Base-by-base conservation (phyloP, 2,329 filamentous ascomycete genomes). In the Trichophyton benhamiae region DNA sequence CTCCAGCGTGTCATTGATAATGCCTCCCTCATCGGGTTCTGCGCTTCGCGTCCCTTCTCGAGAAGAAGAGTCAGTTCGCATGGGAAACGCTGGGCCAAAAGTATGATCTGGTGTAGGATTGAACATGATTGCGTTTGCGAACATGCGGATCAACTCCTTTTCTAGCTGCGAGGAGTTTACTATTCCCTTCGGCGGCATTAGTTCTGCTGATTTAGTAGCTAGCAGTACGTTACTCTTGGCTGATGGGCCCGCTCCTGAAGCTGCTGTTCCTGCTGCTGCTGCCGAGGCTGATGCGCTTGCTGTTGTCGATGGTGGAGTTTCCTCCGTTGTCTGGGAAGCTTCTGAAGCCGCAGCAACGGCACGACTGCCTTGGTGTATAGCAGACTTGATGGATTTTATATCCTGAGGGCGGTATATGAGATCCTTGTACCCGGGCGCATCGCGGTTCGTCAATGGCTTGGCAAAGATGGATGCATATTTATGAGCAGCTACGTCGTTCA, bases 101-200 rank as follows among this genome's bases (percentile, higher is more conserved):
- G 87, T 87, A 27, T 86, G 83, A 66, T 88, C 80, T 0, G 87
- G 85, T 64, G 95, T 89, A 0, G 88, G 86, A 68, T 97, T 97
- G 78, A 96, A 99, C 94, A 99, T 97, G 74, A 96, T 88, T 17
- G 94, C 92, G 69, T 97, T 97, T 66, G 91, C 90, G 72, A 97
- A 96, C 89, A 97, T 96, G 68, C 95, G 88, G 68, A 95, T 89
- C 9, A 97, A 78, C 72, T 97, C 92, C 66, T 91, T 89, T 74
- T 97, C 92, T 15, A 97, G 80, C 72, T 97, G 94, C 1, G 87
- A 85, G 58, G 88, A 91, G 73, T 97, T 97, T 73, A 97, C 89
- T 68, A 97, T 96, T 20, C 86, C 89, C 67, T 86, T 89, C 0
- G 94, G 92, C 1, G 92, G 89, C 1, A 92, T 80, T 27, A 96